phyloP scores from a whole-genome alignment of 2,329 filamentous ascomycete genomes.

The Aspergillus thermomutatus region DNA sequence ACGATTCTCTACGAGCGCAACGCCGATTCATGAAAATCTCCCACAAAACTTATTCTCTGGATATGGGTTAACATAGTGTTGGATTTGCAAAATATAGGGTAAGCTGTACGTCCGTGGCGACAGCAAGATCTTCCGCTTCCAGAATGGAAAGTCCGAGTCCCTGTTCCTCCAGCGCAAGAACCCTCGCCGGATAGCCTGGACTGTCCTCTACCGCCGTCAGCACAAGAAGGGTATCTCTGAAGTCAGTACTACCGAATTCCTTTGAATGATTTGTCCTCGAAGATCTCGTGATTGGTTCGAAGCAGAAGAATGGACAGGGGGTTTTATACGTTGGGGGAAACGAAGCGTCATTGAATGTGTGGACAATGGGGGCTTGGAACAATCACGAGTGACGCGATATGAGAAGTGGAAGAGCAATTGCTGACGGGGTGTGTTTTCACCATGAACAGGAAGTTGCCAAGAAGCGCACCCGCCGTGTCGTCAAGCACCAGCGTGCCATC shows the following conservation, averaged over 20 bases:
- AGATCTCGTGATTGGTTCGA: conserved; percentile 7
- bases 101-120: conserved; percentile 99
- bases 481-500: conserved; percentile 98
- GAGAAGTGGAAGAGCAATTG: conserved; percentile 8
- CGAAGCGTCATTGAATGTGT: background rate
- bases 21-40: background rate
- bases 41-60: conserved; percentile 2
- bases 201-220: conserved; percentile 94
- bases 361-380: background rate
- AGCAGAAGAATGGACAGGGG: background rate
- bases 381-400: conserved; percentile 1
- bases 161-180: conserved; percentile 99
- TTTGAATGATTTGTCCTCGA: conserved; percentile 17
- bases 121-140: conserved; percentile 99
- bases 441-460: conserved; percentile 90
- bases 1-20: background rate
- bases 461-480: conserved; percentile 96
- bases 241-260: conserved; percentile 60
- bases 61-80: conserved; percentile 27
- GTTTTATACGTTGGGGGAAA: background rate
- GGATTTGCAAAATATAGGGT: conserved; percentile 61
- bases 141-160: conserved; percentile 99
- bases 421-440: conserved; percentile 26
- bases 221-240: conserved; percentile 99
- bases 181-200: conserved; percentile 99